Conservation (phyloP, 2,329 filamentous ascomycete species). For the Exophiala sideris region DNA sequence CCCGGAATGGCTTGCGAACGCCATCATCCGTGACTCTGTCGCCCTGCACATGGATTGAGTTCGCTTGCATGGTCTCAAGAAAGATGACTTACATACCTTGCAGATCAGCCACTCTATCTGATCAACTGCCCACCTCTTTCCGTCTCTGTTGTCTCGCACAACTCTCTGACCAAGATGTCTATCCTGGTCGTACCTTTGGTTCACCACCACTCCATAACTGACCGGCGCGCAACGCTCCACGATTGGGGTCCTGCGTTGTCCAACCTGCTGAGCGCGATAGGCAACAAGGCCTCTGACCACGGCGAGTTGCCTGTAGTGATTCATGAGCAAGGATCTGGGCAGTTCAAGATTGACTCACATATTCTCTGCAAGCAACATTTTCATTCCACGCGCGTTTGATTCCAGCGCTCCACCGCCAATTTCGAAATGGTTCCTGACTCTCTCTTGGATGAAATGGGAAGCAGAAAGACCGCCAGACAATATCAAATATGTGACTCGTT, state of each 20-base stretch:
- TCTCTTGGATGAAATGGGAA: constrained; percentile 32
- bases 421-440: constrained; percentile 30
- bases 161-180: constrained; percentile 32
- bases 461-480: constrained; percentile 36
- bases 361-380: no score
- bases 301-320: constrained; percentile 33
- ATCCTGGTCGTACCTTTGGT: constrained; percentile 32
- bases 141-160: constrained; percentile 33
- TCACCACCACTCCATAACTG: constrained; percentile 38
- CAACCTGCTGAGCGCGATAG: constrained; percentile 34
- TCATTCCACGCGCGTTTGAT: no score
- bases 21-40: constrained; percentile 19
- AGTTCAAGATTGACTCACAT: no score
- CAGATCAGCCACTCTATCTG: constrained; percentile 38
- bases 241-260: constrained; percentile 30
- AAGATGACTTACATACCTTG: constrained; percentile 26
- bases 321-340: constrained; percentile 31
- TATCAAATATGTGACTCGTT: constrained; percentile 35
- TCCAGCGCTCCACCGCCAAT: no score
- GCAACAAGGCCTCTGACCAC: constrained; percentile 36
- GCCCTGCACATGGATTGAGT: not conserved
- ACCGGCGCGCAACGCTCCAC: constrained; percentile 34
- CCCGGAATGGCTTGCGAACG: constrained; percentile 21
- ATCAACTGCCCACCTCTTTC: constrained; percentile 32
- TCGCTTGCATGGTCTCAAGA: not conserved